Percentiles rank a stretch among this genome's conserved stretches.
Evolutionary conservation across 2,329 filamentous ascomycete species (phyloP).

Genomic region (Colletotrichum viniferum): DNA sequence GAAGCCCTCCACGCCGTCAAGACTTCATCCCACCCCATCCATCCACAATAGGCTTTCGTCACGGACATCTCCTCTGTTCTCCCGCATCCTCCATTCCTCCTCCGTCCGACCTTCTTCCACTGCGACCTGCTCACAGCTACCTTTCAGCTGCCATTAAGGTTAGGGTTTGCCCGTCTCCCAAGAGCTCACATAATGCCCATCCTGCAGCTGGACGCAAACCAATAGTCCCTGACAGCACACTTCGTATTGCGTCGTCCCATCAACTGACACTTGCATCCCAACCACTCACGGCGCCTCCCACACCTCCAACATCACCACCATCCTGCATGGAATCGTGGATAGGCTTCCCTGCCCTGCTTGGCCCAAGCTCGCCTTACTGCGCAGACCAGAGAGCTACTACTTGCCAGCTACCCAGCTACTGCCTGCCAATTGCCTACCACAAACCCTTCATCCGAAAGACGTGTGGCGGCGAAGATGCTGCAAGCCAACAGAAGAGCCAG

Average conservation of each 20-base stretch:
- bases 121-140: not conserved
- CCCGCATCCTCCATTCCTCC: not conserved
- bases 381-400: not conserved
- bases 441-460: not conserved
- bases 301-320: not conserved
- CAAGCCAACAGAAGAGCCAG: not conserved
- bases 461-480: not conserved
- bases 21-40: not conserved
- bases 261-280: conserved; percentile 16
- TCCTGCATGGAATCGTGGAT: not conserved
- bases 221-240: conserved; percentile 1
- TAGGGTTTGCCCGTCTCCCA: not conserved
- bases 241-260: conserved; percentile 6
- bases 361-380: not conserved
- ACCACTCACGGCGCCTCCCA: not conserved
- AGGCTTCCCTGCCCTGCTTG: not conserved
- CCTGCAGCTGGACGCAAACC: not conserved
- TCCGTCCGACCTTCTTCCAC: not conserved
- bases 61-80: not conserved
- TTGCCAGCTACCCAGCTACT: not conserved
- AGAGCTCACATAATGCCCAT: not conserved
- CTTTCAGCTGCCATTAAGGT: not conserved
- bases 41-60: not conserved
- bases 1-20: not conserved
- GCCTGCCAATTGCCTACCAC: not conserved